phyloP scores from a whole-genome alignment of 169 alveolate species.

The Miamiensis avidus region DNA sequence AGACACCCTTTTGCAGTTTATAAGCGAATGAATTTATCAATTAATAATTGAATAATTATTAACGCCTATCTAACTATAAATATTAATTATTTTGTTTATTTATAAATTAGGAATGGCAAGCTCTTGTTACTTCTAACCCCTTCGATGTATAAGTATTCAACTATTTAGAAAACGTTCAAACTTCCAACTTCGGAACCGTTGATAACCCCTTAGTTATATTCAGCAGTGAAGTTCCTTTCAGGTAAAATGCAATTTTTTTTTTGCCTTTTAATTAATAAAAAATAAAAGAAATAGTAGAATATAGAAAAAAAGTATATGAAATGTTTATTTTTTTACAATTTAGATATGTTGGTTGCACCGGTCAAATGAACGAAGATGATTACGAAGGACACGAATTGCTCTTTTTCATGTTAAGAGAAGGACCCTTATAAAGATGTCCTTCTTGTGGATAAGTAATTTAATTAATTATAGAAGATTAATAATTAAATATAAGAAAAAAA shows the following conservation, averaged over 20 bases:
- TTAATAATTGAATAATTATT: no score
- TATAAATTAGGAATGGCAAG: slow-evolving; percentile 30
- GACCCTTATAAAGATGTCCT: slow-evolving; percentile 79
- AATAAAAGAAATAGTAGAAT: background rate
- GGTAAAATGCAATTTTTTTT: slow-evolving; percentile 7
- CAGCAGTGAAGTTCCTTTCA: slow-evolving; percentile 64
- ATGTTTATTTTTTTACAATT: slow-evolving; percentile 3
- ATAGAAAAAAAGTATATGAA: background rate
- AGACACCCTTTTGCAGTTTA: no score
- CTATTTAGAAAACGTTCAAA: slow-evolving; percentile 56
- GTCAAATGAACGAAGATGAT: slow-evolving; percentile 80
- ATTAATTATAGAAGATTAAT: no score
- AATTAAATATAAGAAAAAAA: no score
- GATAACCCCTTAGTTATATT: slow-evolving; percentile 81
- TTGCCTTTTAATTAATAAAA: background rate
- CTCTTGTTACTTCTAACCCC: slow-evolving; percentile 58
- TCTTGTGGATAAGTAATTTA: slow-evolving; percentile 61
- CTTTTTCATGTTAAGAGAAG: slow-evolving; percentile 74
- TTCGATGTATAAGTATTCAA: slow-evolving; percentile 60
- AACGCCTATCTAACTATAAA: no score
- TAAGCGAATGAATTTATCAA: no score
- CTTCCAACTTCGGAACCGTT: slow-evolving; percentile 78
- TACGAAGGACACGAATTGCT: slow-evolving; percentile 72
- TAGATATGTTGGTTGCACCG: slow-evolving; percentile 82
- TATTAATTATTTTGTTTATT: no score